A percentile compares a stretch with the other conserved stretches of the same genome.
Conservation (phyloP, 352 stramenopile genomes). For the Phytophthora podocarpi region DNA sequence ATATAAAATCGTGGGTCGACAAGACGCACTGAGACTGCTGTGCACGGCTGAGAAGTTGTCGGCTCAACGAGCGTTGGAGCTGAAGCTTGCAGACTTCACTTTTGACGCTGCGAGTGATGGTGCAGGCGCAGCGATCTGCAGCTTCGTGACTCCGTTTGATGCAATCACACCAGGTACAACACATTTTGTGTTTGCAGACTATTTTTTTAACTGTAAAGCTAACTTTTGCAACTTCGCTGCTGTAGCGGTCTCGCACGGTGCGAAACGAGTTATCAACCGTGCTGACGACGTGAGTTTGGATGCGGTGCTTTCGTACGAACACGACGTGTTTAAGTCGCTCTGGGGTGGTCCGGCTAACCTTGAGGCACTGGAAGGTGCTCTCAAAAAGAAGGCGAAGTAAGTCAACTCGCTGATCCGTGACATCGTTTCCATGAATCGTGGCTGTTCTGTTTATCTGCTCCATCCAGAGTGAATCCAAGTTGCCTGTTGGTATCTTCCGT, state of each 20-base stretch:
- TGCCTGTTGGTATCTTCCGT: background rate
- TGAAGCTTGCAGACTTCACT: conserved; percentile 76
- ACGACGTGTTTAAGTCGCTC: conserved; percentile 66
- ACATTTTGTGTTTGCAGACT: background rate
- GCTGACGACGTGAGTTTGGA: conserved; percentile 74
- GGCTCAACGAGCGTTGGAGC: conserved; percentile 43
- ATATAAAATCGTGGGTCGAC: conserved; percentile 76
- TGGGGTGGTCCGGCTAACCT: conserved; percentile 83
- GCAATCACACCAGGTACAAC: conserved; percentile 50
- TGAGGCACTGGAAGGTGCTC: conserved; percentile 54
- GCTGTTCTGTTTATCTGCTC: too few species aligned
- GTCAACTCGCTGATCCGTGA: background rate
- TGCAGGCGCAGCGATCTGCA: conserved; percentile 32
- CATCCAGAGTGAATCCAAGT: too few species aligned
- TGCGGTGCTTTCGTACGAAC: conserved; percentile 63
- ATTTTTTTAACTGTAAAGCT: background rate
- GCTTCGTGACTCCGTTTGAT: conserved; percentile 67
- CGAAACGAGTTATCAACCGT: conserved; percentile 74
- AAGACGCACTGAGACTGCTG: conserved; percentile 74
- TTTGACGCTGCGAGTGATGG: conserved; percentile 43
- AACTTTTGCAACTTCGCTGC: background rate
- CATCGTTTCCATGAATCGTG: background rate
- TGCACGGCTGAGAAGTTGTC: conserved; percentile 69
- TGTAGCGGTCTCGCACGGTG: conserved; percentile 71
- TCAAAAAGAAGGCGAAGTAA: conserved; percentile 43